Percentiles rank a stretch among this genome's conserved stretches.
Evolutionary conservation across 495 filamentous ascomycete genomes (phyloP).

Genomic region (Penicillium coffeae): DNA sequence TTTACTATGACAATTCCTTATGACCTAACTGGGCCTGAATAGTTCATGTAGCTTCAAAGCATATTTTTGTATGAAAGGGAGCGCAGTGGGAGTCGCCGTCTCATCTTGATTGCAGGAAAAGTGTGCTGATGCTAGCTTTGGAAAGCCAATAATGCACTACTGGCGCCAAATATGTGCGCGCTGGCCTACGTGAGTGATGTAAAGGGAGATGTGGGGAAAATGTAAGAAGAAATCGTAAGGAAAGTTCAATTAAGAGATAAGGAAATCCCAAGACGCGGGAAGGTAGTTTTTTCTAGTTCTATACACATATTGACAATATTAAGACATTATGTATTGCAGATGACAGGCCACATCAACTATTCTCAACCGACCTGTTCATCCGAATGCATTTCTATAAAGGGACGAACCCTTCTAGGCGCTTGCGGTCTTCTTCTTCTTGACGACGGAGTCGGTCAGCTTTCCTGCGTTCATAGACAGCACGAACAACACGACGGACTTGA

Average conservation of each 20-base stretch:
- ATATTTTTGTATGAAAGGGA: no score
- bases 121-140: no score
- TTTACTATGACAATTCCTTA: no score
- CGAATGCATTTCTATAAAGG: conserved; percentile 20
- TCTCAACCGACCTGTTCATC: background rate
- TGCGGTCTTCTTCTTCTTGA: conserved; percentile 48
- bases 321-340: conserved; percentile 32
- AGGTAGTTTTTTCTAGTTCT: conserved; percentile 9
- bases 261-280: background rate
- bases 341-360: no score
- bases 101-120: no score
- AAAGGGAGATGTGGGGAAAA: conserved; percentile 35
- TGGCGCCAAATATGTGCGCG: no score
- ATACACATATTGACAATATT: conserved; percentile 25
- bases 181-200: no score
- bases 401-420: conserved; percentile 39
- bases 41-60: no score
- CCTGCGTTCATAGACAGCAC: conserved; percentile 91
- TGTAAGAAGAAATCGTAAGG: no score
- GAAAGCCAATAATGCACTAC: no score
- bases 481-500: conserved; percentile 69
- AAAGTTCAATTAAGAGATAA: background rate
- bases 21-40: no score
- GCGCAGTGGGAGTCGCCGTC: no score
- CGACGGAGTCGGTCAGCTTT: conserved; percentile 60